phyloP scores from a whole-genome alignment of 1,284 basidiomycete genomes.

The Malassezia nana region DNA sequence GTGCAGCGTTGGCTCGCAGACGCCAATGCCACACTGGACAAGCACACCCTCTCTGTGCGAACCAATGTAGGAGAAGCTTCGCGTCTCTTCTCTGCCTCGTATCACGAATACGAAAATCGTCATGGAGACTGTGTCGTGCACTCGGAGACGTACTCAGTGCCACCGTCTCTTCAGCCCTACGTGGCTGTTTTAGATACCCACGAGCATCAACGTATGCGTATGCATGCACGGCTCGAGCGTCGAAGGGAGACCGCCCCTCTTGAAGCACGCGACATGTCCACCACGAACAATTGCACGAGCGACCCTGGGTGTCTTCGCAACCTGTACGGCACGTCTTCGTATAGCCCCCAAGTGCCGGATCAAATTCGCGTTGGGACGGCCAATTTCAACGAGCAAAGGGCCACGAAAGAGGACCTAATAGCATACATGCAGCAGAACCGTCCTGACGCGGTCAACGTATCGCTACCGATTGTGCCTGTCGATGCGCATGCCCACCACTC shows the following conservation, averaged over 20 bases:
- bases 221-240: not conserved
- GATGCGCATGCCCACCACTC: not conserved
- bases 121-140: not conserved
- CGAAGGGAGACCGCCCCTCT: not conserved
- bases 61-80: not conserved
- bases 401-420: conserved; percentile 53
- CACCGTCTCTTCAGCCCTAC: not conserved
- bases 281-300: not conserved
- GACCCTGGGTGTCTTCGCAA: conserved; percentile 4
- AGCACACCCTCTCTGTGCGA: not conserved
- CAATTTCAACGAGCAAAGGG: conserved; percentile 29
- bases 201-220: not conserved
- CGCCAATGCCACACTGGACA: not conserved
- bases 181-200: not conserved
- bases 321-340: conserved; percentile 1
- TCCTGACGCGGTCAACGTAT: conserved; percentile 23
- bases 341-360: not conserved
- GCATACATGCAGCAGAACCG: conserved; percentile 49
- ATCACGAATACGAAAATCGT: conserved; percentile 1
- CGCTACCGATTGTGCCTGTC: not conserved
- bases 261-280: not conserved
- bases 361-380: conserved; percentile 21
- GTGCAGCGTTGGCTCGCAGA: conserved; percentile 1
- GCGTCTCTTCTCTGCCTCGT: not conserved
- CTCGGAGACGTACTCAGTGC: not conserved